These are phyloP conservation scores for Erythrophleum ivorense DNA, from an alignment of 331 rosid genomes.

Conservation along the genomic window DNA sequence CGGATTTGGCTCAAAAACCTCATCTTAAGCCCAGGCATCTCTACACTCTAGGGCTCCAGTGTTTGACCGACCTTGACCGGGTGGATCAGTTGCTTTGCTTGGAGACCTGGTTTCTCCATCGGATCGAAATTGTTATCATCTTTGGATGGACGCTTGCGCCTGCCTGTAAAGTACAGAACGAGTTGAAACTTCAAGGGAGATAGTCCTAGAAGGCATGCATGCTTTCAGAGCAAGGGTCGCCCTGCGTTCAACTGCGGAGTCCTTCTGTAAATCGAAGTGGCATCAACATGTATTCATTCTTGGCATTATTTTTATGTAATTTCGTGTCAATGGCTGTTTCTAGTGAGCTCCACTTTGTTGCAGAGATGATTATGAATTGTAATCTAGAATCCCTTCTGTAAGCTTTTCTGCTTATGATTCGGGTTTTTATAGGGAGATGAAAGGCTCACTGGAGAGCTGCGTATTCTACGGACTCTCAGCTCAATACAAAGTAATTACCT, in stretches of 20 bases:
- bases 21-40: neutral
- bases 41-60: neutral
- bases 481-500: conserved; percentile 44
- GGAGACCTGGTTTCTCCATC: neutral
- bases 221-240: conserved; percentile 52
- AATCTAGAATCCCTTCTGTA: neutral
- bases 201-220: conserved; percentile 42
- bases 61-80: neutral
- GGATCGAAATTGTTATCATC: neutral
- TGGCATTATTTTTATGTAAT: neutral
- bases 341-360: neutral
- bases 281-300: conserved; percentile 45
- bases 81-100: neutral
- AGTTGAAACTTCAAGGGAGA: neutral
- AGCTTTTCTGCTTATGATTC: neutral
- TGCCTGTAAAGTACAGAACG: neutral
- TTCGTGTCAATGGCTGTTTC: neutral
- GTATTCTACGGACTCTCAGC: conserved; percentile 37
- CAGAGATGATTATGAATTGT: neutral
- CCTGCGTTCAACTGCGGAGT: conserved; percentile 44
- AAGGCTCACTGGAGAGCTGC: conserved; percentile 26
- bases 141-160: neutral
- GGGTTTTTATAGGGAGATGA: conserved; percentile 43
- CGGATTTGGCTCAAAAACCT: no score
- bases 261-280: conserved; percentile 48